Percentiles rank a stretch among this genome's conserved stretches.
Conservation (phyloP, 805 yeast species). For the Metschnikowia bowlesiae region DNA sequence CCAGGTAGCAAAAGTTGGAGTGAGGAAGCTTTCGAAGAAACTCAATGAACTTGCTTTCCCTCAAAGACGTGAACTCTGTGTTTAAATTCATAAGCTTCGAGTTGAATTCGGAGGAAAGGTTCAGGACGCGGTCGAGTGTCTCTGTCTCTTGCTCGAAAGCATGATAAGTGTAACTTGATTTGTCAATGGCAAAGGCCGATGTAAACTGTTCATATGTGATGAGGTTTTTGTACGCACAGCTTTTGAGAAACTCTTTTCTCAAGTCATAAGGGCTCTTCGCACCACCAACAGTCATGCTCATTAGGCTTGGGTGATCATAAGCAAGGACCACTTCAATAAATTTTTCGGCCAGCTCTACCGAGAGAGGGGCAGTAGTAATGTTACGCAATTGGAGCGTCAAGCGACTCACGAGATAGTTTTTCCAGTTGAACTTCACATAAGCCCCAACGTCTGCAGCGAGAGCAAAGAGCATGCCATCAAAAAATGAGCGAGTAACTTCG, state of each 20-base stretch:
- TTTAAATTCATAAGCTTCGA: slow-evolving; percentile 31
- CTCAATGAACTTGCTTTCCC: slow-evolving; percentile 35
- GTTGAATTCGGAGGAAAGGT: slow-evolving; percentile 19
- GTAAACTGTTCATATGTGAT: slow-evolving; percentile 24
- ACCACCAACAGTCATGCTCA: slow-evolving; percentile 10
- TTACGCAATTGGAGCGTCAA: slow-evolving; percentile 23
- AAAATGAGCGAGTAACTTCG: slow-evolving; percentile 20
- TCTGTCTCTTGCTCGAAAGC: slow-evolving; percentile 25
- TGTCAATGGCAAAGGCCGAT: slow-evolving; percentile 26
- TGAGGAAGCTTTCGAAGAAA: slow-evolving; percentile 20
- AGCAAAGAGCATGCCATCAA: slow-evolving; percentile 20
- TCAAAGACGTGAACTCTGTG: slow-evolving; percentile 37
- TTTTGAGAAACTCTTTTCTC: slow-evolving; percentile 25
- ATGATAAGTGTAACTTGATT: slow-evolving; percentile 20
- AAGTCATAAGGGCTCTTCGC: slow-evolving; percentile 20
- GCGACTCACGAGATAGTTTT: slow-evolving; percentile 29
- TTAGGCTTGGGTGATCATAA: slow-evolving; percentile 3
- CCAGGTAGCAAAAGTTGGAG: slow-evolving; percentile 16
- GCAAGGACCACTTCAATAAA: slow-evolving; percentile 5
- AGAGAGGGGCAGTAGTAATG: slow-evolving; percentile 3
- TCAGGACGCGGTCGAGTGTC: slow-evolving; percentile 18
- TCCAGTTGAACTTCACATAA: slow-evolving; percentile 31
- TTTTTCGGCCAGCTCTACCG: slow-evolving; percentile 2
- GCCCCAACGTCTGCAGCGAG: slow-evolving; percentile 18
- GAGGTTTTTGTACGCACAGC: slow-evolving; percentile 27